Percentiles rank a stretch among this genome's conserved stretches.
Evolutionary conservation across 805 yeast genomes (phyloP).

Genomic region (Zygotorulaspora danielsina): DNA sequence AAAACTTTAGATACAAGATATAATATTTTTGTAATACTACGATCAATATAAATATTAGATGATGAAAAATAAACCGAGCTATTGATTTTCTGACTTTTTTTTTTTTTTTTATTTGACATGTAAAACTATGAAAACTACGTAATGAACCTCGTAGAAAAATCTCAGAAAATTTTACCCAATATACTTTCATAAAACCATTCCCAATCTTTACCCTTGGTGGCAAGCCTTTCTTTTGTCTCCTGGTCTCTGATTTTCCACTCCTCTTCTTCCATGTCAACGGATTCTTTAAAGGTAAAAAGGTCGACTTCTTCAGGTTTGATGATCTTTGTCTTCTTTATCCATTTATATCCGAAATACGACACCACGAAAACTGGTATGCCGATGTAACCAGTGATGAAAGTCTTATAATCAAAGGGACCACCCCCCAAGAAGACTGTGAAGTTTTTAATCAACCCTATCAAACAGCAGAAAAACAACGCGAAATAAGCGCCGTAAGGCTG

Average conservation of each 20-base stretch:
- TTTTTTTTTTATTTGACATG: no score
- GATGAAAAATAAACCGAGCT: no score
- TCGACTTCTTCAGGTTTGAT: constrained; percentile 57
- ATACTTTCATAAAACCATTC: constrained; percentile 48
- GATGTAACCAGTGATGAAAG: constrained; percentile 74
- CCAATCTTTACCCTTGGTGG: constrained; percentile 32
- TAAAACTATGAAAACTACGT: no score
- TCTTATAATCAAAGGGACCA: constrained; percentile 54
- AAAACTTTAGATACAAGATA: constrained; percentile 41
- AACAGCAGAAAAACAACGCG: constrained; percentile 49
- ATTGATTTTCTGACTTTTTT: no score
- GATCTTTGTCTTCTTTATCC: constrained; percentile 46
- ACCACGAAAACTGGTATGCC: constrained; percentile 56
- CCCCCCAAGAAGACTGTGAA: constrained; percentile 69
- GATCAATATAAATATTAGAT: background rate
- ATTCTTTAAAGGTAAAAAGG: constrained; percentile 39
- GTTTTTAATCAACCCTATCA: constrained; percentile 62
- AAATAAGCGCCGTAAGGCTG: constrained; percentile 65
- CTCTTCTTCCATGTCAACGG: constrained; percentile 33
- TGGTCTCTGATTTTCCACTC: constrained; percentile 32
- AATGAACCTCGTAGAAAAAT: no score
- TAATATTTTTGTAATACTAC: constrained; percentile 1
- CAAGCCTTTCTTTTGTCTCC: constrained; percentile 29
- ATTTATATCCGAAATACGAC: constrained; percentile 56
- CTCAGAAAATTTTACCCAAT: constrained; percentile 47